Base-by-base conservation (phyloP, 108 stramenopile species). In the Cylindrotheca fusiformis region DNA sequence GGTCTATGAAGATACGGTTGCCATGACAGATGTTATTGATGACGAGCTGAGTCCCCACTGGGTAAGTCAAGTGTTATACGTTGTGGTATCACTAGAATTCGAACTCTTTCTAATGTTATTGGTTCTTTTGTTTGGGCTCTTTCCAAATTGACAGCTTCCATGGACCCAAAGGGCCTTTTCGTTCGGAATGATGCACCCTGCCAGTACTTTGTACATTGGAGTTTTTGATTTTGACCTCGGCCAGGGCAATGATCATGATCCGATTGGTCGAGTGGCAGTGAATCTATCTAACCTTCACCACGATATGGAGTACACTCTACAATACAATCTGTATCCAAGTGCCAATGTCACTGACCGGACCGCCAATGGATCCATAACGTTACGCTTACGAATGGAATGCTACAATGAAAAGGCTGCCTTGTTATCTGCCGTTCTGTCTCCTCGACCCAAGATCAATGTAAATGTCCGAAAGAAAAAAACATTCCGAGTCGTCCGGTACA, bases 121-220 rank as follows among this genome's bases (percentile, higher is more conserved):
- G n/a, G n/a, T n/a, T n/a, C n/a, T n/a, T n/a, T n/a, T n/a, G n/a
- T n/a, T n/a, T n/a, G n/a, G n/a, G n/a, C n/a, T n/a, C n/a, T n/a
- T n/a, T n/a, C n/a, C n/a, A n/a, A n/a, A n/a, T n/a, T 41, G 6
- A 41, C 20, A 22, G 36, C 45, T 85, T 46, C 85, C 84, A 22
- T 90, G 88, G 88, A 78, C 84, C 3, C 74, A 81, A 32, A 60
- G 88, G 21, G 85, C 88, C 0, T 90, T 83, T 53, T 59, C 67
- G 19, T 83, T 90, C 21, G 65, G 71, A 14, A 83, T 81, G 58
- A 73, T 71, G 21, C 84, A 87, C 48, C 85, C 88, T 14, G 69
- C 79, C 29, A 68, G 70, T 32, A 65, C 69, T 31, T 44, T 87
- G 20, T 83, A 81, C 36, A 19, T 90, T 1, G 84, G 71, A 23